Conservation (phyloP, 805 yeast genomes). For the Saccharomyces jurei region DNA sequence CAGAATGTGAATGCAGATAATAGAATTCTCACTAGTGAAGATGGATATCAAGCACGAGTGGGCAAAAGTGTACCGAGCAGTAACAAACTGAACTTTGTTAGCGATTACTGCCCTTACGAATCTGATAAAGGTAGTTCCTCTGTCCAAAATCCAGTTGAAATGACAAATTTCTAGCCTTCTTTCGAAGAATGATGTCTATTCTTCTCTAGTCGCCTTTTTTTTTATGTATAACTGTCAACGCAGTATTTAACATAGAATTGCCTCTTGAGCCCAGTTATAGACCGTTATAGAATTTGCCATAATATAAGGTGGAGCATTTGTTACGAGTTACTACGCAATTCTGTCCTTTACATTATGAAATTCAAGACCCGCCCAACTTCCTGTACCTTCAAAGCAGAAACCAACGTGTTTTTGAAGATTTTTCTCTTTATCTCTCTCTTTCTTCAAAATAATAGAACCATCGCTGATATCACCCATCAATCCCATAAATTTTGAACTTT, state of each 20-base stretch:
- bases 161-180: slow-evolving; percentile 3
- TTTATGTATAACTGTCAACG: neutral
- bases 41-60: neutral
- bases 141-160: slow-evolving; percentile 4
- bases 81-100: neutral
- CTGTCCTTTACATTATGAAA: neutral
- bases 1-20: neutral
- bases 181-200: neutral
- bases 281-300: too few species aligned
- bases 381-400: neutral
- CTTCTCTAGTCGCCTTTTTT: neutral
- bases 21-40: neutral
- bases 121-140: neutral
- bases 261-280: neutral
- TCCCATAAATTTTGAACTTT: slow-evolving; percentile 22
- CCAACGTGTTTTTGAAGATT: neutral
- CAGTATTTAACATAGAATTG: neutral
- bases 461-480: slow-evolving; percentile 21
- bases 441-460: slow-evolving; percentile 21
- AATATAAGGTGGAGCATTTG: neutral
- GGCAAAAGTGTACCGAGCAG: neutral
- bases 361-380: neutral
- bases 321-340: too few species aligned
- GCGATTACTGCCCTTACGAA: neutral
- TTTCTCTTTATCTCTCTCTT: neutral